A percentile compares a stretch with the other conserved stretches of the same genome.
Conservation (phyloP, 1,284 basidiomycete genomes). For the Psilocybe mexicana region DNA sequence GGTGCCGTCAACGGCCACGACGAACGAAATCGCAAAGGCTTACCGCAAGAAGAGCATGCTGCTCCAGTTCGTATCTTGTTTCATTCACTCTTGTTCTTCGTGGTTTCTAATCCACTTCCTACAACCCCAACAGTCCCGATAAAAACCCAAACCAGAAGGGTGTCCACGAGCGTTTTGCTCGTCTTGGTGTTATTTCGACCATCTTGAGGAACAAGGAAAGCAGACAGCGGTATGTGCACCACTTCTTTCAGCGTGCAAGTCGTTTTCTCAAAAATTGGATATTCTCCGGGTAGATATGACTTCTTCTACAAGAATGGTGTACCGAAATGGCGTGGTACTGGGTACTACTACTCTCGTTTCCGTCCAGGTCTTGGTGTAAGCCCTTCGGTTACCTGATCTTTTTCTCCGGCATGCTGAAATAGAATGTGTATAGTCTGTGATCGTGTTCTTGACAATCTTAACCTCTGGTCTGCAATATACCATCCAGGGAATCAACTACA, state of each 20-base stretch:
- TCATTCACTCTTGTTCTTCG: not conserved
- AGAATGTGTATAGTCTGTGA: slow-evolving; percentile 53
- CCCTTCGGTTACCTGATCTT: slow-evolving; percentile 1
- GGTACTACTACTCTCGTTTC: slow-evolving; percentile 92
- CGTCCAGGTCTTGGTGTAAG: slow-evolving; percentile 83
- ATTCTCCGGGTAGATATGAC: slow-evolving; percentile 59
- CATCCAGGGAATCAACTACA: slow-evolving; percentile 77
- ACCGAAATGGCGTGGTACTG: slow-evolving; percentile 84
- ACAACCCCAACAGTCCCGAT: slow-evolving; percentile 72
- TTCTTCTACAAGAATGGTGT: slow-evolving; percentile 93
- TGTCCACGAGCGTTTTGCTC: slow-evolving; percentile 84
- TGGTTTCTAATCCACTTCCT: slow-evolving; percentile 37
- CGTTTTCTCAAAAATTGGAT: not conserved
- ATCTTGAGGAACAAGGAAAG: slow-evolving; percentile 79
- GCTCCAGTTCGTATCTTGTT: slow-evolving; percentile 66
- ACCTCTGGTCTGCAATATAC: slow-evolving; percentile 80
- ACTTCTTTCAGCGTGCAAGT: not conserved
- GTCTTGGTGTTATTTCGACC: slow-evolving; percentile 82
- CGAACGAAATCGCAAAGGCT: slow-evolving; percentile 79
- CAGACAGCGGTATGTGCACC: slow-evolving; percentile 61
- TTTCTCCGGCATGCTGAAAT: not conserved
- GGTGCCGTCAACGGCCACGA: slow-evolving; percentile 68
- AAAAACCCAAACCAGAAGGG: slow-evolving; percentile 86
- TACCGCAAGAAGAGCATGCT: slow-evolving; percentile 88
- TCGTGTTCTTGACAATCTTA: slow-evolving; percentile 73